A percentile compares a stretch with the other conserved stretches of the same genome.
phyloP scores from a whole-genome alignment of 345 rosid genomes.

The Salix viminalis region DNA sequence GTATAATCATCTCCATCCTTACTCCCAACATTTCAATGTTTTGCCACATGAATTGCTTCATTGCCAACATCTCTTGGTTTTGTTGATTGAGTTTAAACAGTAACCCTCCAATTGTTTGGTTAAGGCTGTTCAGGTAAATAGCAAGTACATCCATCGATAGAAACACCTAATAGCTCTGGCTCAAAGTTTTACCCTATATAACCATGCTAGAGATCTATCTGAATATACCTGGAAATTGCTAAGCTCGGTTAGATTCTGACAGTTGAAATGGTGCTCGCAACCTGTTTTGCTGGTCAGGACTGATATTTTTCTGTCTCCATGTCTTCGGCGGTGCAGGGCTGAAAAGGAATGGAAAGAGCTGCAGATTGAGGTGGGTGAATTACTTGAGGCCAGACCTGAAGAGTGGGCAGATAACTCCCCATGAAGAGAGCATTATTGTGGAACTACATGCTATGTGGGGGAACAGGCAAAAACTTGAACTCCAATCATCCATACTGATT shows the following conservation, averaged over 20 bases:
- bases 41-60: no score
- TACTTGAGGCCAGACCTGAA: conserved; percentile 91
- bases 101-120: no score
- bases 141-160: no score
- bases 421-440: conserved; percentile 72
- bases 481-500: neutral
- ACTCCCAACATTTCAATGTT: no score
- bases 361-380: conserved; percentile 93
- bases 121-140: no score
- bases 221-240: neutral
- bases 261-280: neutral
- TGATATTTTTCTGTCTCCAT: neutral
- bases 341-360: conserved; percentile 90
- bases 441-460: conserved; percentile 94
- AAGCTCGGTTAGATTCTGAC: neutral
- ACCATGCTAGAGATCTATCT: neutral
- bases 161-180: no score
- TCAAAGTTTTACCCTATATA: neutral
- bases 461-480: conserved; percentile 48
- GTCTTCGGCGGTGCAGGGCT: conserved; percentile 36
- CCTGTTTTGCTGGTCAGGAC: neutral
- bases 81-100: no score
- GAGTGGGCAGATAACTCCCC: conserved; percentile 90
- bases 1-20: no score
- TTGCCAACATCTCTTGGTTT: no score